Percentiles rank a stretch among this genome's conserved stretches.
Conservation (phyloP, 176 grass and related monocot species). For the Phoenix roebelenii region DNA sequence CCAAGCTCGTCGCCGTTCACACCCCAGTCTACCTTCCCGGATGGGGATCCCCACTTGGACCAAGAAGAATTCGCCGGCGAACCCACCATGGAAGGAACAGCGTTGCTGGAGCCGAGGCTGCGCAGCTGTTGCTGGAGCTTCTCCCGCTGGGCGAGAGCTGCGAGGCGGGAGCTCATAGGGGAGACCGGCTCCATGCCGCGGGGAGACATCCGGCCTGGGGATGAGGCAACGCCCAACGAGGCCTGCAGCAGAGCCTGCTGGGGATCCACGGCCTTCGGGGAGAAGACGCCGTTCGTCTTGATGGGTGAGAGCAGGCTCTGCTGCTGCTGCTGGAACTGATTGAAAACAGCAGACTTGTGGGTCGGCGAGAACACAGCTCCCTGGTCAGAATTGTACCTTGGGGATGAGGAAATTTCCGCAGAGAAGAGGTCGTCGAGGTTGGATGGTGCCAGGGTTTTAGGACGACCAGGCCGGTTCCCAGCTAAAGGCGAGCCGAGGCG, state of each 20-base stretch:
- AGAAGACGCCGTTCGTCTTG: conserved; percentile 66
- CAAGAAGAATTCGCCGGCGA: conserved; percentile 44
- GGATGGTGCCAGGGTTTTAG: conserved; percentile 34
- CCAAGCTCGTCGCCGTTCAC: conserved; percentile 35
- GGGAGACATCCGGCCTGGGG: conserved; percentile 38
- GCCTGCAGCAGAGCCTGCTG: conserved; percentile 23
- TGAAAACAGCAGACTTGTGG: conserved; percentile 70
- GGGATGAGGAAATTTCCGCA: conserved; percentile 43
- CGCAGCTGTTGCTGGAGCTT: conserved; percentile 34
- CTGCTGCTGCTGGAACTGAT: conserved; percentile 23
- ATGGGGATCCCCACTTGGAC: conserved; percentile 45
- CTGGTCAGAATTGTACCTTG: conserved; percentile 69
- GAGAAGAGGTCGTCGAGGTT: conserved; percentile 71
- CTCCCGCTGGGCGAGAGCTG: conserved; percentile 36
- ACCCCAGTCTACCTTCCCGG: conserved; percentile 61
- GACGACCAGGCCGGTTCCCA: conserved; percentile 28
- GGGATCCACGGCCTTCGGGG: conserved; percentile 23
- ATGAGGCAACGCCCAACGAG: conserved; percentile 40
- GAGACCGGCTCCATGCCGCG: conserved; percentile 60
- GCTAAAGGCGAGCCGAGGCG: conserved; percentile 14
- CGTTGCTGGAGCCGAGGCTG: conserved; percentile 22
- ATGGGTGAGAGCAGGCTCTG: conserved; percentile 48
- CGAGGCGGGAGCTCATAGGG: conserved; percentile 38
- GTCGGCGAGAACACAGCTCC: conserved; percentile 46
- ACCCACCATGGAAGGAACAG: conserved; percentile 21